These are phyloP conservation scores for Termitomyces sp. DNA, from an alignment of 768 basidiomycete genomes.

Conservation along the genomic window DNA sequence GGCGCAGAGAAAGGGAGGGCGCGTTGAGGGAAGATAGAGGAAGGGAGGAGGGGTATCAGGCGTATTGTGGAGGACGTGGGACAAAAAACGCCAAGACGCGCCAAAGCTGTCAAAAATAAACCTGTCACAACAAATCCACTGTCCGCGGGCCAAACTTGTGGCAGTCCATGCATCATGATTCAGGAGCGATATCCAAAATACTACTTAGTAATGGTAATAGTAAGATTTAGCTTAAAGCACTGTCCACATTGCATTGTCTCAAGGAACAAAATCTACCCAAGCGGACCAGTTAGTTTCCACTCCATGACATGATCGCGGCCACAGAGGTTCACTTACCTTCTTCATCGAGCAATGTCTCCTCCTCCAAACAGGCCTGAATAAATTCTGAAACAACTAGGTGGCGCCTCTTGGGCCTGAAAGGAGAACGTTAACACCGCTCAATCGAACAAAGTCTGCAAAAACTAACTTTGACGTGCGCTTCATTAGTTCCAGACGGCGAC, in stretches of 20 bases:
- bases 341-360: slow-evolving; percentile 79
- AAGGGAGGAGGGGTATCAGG: slow-evolving; percentile 1
- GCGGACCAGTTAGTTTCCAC: background rate
- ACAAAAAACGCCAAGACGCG: slow-evolving; percentile 12
- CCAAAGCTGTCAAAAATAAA: slow-evolving; percentile 8
- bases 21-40: background rate
- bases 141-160: background rate
- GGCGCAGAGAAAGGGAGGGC: slow-evolving; percentile 1
- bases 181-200: background rate
- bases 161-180: background rate
- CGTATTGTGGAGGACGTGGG: slow-evolving; percentile 4
- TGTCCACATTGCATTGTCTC: slow-evolving; percentile 1
- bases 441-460: background rate
- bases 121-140: slow-evolving; percentile 4
- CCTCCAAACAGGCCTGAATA: slow-evolving; percentile 76
- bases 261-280: slow-evolving; percentile 22
- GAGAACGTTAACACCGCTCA: slow-evolving; percentile 10
- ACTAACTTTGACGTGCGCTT: slow-evolving; percentile 68
- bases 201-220: background rate
- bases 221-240: background rate
- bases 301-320: no score
- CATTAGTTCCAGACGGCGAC: slow-evolving; percentile 66
- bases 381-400: slow-evolving; percentile 76
- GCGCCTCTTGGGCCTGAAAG: slow-evolving; percentile 70
- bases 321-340: slow-evolving; percentile 51